Evolutionary conservation across 1,139 yeast species (phyloP).

Genomic region (Debaryomyces udenii): DNA sequence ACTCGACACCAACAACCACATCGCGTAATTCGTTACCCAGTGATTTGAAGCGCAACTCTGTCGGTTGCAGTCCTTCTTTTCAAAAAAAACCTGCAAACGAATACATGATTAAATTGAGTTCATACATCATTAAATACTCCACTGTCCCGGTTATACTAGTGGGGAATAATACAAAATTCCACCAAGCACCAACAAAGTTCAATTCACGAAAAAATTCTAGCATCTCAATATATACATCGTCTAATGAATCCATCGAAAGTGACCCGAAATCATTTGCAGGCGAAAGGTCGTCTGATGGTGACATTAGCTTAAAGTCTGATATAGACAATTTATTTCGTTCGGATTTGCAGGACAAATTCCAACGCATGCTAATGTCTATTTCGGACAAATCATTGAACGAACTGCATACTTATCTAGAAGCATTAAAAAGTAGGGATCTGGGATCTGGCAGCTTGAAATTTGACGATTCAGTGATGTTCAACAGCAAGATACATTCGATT

Average conservation of each 20-base stretch:
- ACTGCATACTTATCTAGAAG: conserved; percentile 26
- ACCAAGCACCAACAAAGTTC: not conserved
- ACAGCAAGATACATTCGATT: conserved; percentile 36
- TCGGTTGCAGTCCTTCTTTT: not conserved
- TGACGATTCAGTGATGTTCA: conserved; percentile 22
- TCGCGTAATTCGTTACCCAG: conserved; percentile 1
- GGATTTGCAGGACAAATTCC: conserved; percentile 19
- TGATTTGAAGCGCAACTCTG: not conserved
- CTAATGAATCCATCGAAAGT: conserved; percentile 9
- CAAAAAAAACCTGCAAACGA: conserved; percentile 15
- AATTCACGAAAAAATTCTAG: conserved; percentile 3
- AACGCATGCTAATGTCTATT: conserved; percentile 26
- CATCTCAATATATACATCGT: conserved; percentile 4
- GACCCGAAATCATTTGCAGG: conserved; percentile 1
- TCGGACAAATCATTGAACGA: conserved; percentile 36
- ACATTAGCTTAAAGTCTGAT: not conserved
- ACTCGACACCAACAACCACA: conserved; percentile 1
- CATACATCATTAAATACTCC: conserved; percentile 45
- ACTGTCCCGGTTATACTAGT: conserved; percentile 45
- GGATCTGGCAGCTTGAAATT: conserved; percentile 5
- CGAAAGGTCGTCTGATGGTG: conserved; percentile 3
- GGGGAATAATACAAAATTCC: conserved; percentile 28
- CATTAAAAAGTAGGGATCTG: conserved; percentile 23
- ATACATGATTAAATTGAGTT: conserved; percentile 40
- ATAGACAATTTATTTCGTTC: conserved; percentile 6